phyloP scores from a whole-genome alignment of 129 eudicot species.

The Tagetes erecta region DNA sequence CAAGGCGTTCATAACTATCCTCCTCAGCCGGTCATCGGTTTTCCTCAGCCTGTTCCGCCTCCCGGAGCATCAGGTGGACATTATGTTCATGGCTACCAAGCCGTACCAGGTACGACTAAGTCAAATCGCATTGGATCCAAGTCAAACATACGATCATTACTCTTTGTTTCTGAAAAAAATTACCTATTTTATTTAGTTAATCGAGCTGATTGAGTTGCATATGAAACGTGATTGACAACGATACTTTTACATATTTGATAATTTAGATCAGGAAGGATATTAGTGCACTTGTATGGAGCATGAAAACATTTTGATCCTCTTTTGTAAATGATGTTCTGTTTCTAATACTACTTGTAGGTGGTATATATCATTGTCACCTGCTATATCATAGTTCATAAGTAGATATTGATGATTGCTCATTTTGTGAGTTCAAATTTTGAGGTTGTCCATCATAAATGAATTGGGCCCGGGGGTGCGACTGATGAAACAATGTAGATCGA shows the following conservation, averaged over 20 bases:
- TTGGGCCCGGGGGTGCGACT: no score
- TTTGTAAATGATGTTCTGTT: background rate
- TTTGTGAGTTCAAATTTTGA: background rate
- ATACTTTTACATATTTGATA: background rate
- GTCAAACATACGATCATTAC: background rate
- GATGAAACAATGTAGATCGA: background rate
- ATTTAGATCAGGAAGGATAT: background rate
- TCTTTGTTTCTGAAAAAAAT: background rate
- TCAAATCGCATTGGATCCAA: slow-evolving; percentile 15
- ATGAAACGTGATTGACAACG: slow-evolving; percentile 6
- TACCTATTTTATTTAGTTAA: background rate
- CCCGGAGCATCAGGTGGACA: slow-evolving; percentile 62
- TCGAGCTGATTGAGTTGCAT: background rate
- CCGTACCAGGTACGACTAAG: slow-evolving; percentile 58
- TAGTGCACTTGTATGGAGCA: background rate
- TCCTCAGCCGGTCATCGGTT: slow-evolving; percentile 69
- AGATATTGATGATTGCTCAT: background rate
- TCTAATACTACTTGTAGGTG: slow-evolving; percentile 16
- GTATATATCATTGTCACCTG: slow-evolving; percentile 1
- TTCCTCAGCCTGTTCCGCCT: slow-evolving; percentile 88
- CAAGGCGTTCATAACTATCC: slow-evolving; percentile 81
- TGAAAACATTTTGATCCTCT: background rate
- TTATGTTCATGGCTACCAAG: slow-evolving; percentile 75
- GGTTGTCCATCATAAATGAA: background rate
- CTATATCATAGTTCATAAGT: background rate